Percentiles rank a stretch among this genome's conserved stretches.
These are phyloP conservation scores for Jaminaea rosea DNA, from an alignment of 1,284 basidiomycete species.

Conservation along the genomic window DNA sequence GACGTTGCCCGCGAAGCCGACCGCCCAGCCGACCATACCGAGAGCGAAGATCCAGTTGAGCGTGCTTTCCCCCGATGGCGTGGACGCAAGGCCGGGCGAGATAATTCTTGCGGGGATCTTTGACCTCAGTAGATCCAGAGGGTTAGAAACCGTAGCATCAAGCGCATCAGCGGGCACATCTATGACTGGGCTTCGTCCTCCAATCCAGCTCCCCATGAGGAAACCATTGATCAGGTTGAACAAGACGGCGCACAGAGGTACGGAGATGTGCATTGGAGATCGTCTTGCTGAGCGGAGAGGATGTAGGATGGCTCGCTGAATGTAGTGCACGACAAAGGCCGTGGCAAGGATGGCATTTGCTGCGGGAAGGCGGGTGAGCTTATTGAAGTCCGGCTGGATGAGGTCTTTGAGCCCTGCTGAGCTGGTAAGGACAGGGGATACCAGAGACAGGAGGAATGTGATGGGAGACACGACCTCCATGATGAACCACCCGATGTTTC, in stretches of 20 bases:
- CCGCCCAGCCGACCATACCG: constrained; percentile 60
- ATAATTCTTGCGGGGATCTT: background rate
- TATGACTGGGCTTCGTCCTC: constrained; percentile 22
- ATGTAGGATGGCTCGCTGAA: constrained; percentile 70
- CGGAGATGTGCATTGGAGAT: constrained; percentile 63
- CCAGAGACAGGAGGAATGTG: constrained; percentile 48
- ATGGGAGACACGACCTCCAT: constrained; percentile 77
- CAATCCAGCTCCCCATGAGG: constrained; percentile 59
- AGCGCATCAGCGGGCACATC: constrained; percentile 11
- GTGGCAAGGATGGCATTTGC: constrained; percentile 56
- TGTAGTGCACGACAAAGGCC: constrained; percentile 68
- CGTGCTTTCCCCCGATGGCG: constrained; percentile 1
- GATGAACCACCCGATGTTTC: constrained; percentile 61
- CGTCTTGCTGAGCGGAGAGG: constrained; percentile 73
- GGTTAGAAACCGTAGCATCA: background rate
- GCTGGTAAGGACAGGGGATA: constrained; percentile 47
- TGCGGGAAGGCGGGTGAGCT: constrained; percentile 44
- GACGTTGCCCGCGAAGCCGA: constrained; percentile 69
- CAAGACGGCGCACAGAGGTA: constrained; percentile 55
- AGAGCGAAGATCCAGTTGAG: constrained; percentile 53
- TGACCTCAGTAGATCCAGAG: background rate
- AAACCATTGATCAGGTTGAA: constrained; percentile 71
- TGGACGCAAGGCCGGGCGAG: constrained; percentile 7
- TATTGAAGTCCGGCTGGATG: constrained; percentile 33
- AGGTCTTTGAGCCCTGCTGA: constrained; percentile 6